phyloP scores from a whole-genome alignment of 2,329 filamentous ascomycete species.

The Venturia aucupariae region DNA sequence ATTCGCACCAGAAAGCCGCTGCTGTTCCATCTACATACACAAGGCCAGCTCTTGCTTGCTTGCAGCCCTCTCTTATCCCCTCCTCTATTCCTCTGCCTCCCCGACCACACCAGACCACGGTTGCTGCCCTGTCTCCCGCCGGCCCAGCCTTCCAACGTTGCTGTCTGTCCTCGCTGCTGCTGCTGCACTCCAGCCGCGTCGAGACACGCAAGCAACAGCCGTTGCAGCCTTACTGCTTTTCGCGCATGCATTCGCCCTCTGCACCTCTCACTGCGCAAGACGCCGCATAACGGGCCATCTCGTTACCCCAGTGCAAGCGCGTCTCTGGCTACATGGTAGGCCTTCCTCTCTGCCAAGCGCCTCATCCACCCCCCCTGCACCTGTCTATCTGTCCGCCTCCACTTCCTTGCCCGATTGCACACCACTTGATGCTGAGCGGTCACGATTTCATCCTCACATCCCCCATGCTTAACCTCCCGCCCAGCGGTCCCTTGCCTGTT shows the following conservation, averaged over 20 bases:
- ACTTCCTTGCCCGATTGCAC: constrained; percentile 9
- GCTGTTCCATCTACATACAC: constrained; percentile 10
- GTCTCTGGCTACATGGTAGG: constrained; percentile 34
- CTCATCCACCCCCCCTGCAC: constrained; percentile 25
- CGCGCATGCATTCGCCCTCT: constrained; percentile 26
- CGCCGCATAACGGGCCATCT: constrained; percentile 23
- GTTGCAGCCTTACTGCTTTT: constrained; percentile 17
- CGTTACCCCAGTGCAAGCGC: constrained; percentile 27
- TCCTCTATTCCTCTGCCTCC: constrained; percentile 4
- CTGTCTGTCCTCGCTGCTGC: not conserved
- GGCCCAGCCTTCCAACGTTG: not conserved
- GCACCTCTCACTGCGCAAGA: constrained; percentile 27
- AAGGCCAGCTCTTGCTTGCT: constrained; percentile 10
- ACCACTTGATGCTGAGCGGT: not conserved
- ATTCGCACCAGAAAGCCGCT: constrained; percentile 6
- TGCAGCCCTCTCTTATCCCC: constrained; percentile 4
- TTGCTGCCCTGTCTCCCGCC: not conserved
- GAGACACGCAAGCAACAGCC: constrained; percentile 8
- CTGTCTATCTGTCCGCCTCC: constrained; percentile 15
- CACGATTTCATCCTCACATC: constrained; percentile 7
- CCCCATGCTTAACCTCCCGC: constrained; percentile 5
- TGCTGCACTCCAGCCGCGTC: not conserved
- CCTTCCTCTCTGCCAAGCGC: constrained; percentile 25
- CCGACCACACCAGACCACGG: not conserved
- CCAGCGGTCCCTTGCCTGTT: constrained; percentile 10